Evolutionary conservation across 2,329 filamentous ascomycete genomes (phyloP), one percentile per base, ranked within the genome.

Genomic region (Fusarium nematophilum): DNA sequence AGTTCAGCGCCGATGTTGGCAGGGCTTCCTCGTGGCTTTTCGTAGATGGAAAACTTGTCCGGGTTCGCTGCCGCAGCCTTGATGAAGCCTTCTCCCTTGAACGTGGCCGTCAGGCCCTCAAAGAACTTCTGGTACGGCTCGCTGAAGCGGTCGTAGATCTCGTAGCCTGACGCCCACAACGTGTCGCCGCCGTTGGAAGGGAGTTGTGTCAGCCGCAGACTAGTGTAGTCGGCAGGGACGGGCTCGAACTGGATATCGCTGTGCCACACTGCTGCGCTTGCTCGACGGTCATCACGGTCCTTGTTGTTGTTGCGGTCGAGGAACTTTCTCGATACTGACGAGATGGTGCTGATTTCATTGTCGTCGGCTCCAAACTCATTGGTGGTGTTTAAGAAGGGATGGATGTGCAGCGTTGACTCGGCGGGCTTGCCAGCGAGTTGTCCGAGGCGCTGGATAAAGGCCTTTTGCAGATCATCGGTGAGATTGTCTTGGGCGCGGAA

Each of bases 401-500:
- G 82, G 60, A 88, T 84, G 66, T 89, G 86, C 1, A 89, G 77
- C 0, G 76, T 80, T 1, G 86, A 88, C 1, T 79, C 79, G 0
- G 75, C 62, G 0, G 88, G 87, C 54, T 84, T 86, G 34, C 86
- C 86, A 1, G 82, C 79, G 9, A 89, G 76, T 64, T 84, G 76
- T 8, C 88, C 87, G 2, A 90, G 78, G 1, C 81, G 79, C 10
- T 86, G 78, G 27, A 85, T 82, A 0, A 90, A 74, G 18, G 81
- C 72, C 72, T 90, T 90, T 65, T 87, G 85, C 6, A 86, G 76
- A 0, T 84, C 83, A 62, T 87, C 81, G 62, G 78, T 79, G 6
- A 88, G 73, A 59, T 81, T 78, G 65, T 86, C 76, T 57, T 90
- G 87, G 9, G 80, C 77, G 11, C 86, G 82, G 71, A 89, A 86